Evolutionary conservation across 2,329 filamentous ascomycete genomes (phyloP).

Genomic region (Aureobasidium lini): DNA sequence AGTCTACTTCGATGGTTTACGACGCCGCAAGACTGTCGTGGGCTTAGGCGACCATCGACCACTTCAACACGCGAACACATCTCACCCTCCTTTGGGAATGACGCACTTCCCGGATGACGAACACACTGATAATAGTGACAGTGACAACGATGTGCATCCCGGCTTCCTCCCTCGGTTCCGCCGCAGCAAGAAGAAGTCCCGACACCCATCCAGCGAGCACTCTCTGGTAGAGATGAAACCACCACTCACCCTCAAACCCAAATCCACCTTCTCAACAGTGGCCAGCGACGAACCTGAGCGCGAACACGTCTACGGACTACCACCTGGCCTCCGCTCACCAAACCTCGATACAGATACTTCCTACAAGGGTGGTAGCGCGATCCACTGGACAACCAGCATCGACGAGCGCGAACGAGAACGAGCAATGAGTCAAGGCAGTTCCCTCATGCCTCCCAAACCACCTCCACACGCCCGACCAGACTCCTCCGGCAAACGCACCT

Average conservation of each 20-base stretch:
- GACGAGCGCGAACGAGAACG: constrained; percentile 31
- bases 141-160: constrained; percentile 34
- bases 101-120: constrained; percentile 69
- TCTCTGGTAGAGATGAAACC: constrained; percentile 20
- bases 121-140: constrained; percentile 33
- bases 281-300: constrained; percentile 14
- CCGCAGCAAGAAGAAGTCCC: constrained; percentile 23
- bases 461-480: constrained; percentile 44
- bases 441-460: constrained; percentile 46
- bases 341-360: constrained; percentile 45
- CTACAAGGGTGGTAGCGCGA: constrained; percentile 30
- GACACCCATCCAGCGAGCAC: constrained; percentile 22
- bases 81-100: constrained; percentile 80
- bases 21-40: constrained; percentile 59
- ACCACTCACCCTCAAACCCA: background rate
- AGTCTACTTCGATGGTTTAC: constrained; percentile 87
- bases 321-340: constrained; percentile 36
- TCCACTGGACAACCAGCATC: constrained; percentile 41
- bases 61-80: constrained; percentile 40
- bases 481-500: constrained; percentile 34
- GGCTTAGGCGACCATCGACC: constrained; percentile 37
- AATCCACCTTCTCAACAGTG: background rate
- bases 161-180: constrained; percentile 31
- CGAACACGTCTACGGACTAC: constrained; percentile 46
- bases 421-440: constrained; percentile 35